Percentiles rank a stretch among this genome's conserved stretches.
Evolutionary conservation across 805 yeast species (phyloP).

Genomic region (Pichia deserticola): DNA sequence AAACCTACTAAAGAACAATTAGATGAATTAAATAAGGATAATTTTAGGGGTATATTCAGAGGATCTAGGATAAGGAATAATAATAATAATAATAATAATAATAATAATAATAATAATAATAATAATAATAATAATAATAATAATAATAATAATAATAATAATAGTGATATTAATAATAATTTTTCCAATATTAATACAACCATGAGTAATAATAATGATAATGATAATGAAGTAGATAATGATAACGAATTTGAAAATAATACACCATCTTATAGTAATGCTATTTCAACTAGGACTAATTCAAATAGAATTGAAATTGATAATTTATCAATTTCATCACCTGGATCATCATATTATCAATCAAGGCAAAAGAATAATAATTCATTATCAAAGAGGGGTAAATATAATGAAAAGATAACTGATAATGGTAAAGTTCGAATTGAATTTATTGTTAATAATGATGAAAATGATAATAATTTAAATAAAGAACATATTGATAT

Average conservation of each 20-base stretch:
- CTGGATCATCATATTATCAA: background rate
- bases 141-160: background rate
- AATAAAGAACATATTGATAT: constrained; percentile 5
- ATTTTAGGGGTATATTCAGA: constrained; percentile 21
- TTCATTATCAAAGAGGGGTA: constrained; percentile 19
- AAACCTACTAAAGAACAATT: constrained; percentile 22
- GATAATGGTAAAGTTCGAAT: constrained; percentile 42
- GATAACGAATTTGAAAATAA: too few relatives aligned
- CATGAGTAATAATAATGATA: background rate
- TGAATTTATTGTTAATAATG: constrained; percentile 33
- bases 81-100: background rate
- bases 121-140: background rate
- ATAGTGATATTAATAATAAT: constrained; percentile 1
- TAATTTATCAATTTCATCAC: constrained; percentile 4
- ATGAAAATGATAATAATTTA: constrained; percentile 19
- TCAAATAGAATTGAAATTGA: constrained; percentile 2
- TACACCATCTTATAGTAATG: background rate
- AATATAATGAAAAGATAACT: constrained; percentile 36
- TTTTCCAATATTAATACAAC: too few relatives aligned
- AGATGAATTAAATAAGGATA: constrained; percentile 17
- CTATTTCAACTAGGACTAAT: background rate
- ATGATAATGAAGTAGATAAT: background rate
- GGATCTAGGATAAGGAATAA: constrained; percentile 3
- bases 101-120: constrained; percentile 1
- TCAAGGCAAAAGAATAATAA: constrained; percentile 2